phyloP scores from a whole-genome alignment of 495 filamentous ascomycete species.

The Aspergillus conjunctus region DNA sequence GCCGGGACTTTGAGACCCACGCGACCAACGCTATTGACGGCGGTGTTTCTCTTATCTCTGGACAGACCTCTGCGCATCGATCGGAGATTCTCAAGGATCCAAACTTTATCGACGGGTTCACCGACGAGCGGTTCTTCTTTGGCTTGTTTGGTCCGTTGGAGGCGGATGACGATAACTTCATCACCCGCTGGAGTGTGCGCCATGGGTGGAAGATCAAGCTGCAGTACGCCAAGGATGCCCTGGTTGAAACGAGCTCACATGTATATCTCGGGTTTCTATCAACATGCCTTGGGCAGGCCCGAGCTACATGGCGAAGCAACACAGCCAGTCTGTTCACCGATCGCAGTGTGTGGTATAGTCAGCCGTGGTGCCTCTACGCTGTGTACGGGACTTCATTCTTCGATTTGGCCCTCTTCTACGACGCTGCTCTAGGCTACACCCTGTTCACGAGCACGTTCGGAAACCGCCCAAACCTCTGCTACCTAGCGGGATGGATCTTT shows the following conservation, averaged over 20 bases:
- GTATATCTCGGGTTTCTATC: slow-evolving; percentile 53
- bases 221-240: slow-evolving; percentile 59
- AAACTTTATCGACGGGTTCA: slow-evolving; percentile 54
- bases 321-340: slow-evolving; percentile 56
- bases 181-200: slow-evolving; percentile 62
- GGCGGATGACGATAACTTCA: slow-evolving; percentile 71
- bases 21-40: slow-evolving; percentile 57
- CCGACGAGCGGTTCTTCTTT: slow-evolving; percentile 58
- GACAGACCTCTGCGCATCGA: slow-evolving; percentile 51
- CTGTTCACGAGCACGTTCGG: slow-evolving; percentile 1
- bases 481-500: slow-evolving; percentile 40
- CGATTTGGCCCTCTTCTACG: slow-evolving; percentile 60
- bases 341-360: slow-evolving; percentile 48
- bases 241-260: slow-evolving; percentile 61
- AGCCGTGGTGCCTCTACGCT: slow-evolving; percentile 65
- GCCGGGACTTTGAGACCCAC: slow-evolving; percentile 60
- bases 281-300: slow-evolving; percentile 62
- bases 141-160: slow-evolving; percentile 46
- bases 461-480: neutral
- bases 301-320: slow-evolving; percentile 70
- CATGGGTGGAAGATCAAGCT: slow-evolving; percentile 61
- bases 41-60: slow-evolving; percentile 58
- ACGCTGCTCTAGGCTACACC: slow-evolving; percentile 47
- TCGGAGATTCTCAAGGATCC: slow-evolving; percentile 49
- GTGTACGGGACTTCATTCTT: slow-evolving; percentile 61